Evolutionary conservation across 1,284 basidiomycete species (phyloP), one percentile per base, ranked within the genome.

Genomic region (Schizophyllum commune): DNA sequence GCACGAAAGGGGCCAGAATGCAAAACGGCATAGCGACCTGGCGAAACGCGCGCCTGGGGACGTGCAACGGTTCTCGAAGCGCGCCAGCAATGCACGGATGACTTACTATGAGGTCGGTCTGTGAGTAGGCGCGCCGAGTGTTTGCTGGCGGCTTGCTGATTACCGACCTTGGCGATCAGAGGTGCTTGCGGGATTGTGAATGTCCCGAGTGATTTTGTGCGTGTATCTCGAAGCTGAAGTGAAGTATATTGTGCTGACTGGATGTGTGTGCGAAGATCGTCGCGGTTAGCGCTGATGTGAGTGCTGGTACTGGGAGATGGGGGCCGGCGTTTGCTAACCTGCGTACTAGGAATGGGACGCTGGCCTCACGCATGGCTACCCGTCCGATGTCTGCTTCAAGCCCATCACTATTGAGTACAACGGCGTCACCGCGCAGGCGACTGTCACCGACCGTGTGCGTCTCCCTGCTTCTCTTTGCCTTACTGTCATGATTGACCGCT

Each of bases 321-420:
- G n/a, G 32, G 13, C 52, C 32, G 21, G 13, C 51, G 20, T 34
- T 8, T 22, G 32, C 56, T n/a, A 56, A 27, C 27, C 47, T 60
- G 34, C 57, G 27, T 4, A 63, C 33, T 65, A 79, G 73, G 76
- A 82, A 74, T 87, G 17, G 9, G 39, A 47, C 39, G 39, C 39
- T 11, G 39, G 39, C 13, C 39, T 47, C 13, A 17, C 13, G 9
- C 9, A 59, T 32, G 79, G 80, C 4, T 89, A 83, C 68, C 84
- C 84, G n/a, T 81, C 84, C 19, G 79, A 82, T 21, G 57, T 83
- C 57, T 94, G 92, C 73, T 83, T 83, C 70, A 74, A 83, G 72
- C 66, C 66, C 20, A 85, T 94, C 68, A 82, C 82, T 52, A 89
- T 94, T 72, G 74, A 77, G 9, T 85, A 81, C 72, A 76, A 79